These are phyloP conservation scores for Nymphaea thermarum DNA, from an alignment of 164 flowering plant species.

Conservation along the genomic window DNA sequence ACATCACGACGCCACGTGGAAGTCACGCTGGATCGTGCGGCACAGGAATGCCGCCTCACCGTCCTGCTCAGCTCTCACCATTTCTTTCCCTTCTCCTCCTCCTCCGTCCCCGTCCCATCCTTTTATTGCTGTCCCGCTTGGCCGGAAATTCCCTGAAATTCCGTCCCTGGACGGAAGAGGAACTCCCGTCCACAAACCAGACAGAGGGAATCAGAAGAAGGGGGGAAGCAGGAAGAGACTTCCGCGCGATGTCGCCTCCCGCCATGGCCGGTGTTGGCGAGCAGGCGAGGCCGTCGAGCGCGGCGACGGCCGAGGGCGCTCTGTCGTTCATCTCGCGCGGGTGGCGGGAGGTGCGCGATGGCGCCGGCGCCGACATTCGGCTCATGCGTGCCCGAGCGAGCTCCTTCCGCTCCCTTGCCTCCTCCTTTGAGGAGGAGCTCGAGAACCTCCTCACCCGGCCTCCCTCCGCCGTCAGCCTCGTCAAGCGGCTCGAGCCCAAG, in stretches of 20 bases:
- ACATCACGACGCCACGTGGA: too few relatives aligned
- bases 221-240: not conserved
- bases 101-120: too few relatives aligned
- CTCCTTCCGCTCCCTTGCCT: constrained; percentile 54
- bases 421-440: constrained; percentile 56
- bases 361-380: constrained; percentile 58
- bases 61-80: too few relatives aligned
- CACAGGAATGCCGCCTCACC: too few relatives aligned
- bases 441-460: constrained; percentile 43
- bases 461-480: constrained; percentile 34
- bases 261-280: constrained; percentile 18
- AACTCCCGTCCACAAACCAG: too few relatives aligned
- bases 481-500: constrained; percentile 61
- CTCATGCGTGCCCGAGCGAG: constrained; percentile 49
- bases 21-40: too few relatives aligned
- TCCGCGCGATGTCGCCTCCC: not conserved
- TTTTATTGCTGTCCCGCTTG: too few relatives aligned
- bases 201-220: not conserved
- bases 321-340: constrained; percentile 54
- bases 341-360: constrained; percentile 60
- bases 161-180: too few relatives aligned
- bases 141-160: too few relatives aligned
- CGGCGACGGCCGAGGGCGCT: constrained; percentile 19
- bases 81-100: too few relatives aligned
- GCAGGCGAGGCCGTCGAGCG: constrained; percentile 20